A percentile compares a stretch with the other conserved stretches of the same genome.
Evolutionary conservation across 225 moss, liverwort and hornwort species (phyloP).

Genomic region (Physcomitrellopsis africana): DNA sequence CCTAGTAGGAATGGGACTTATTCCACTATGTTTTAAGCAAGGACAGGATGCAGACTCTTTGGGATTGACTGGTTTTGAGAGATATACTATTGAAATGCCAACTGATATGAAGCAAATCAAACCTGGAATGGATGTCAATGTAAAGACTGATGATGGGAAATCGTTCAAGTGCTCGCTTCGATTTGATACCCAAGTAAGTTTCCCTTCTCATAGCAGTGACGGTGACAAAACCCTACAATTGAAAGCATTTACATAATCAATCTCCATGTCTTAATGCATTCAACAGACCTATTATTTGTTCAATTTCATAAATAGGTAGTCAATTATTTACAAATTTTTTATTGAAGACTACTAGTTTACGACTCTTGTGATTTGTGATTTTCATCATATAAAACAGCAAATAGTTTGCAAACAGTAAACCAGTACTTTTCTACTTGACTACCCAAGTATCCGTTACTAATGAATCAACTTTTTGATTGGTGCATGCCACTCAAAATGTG

Average conservation of each 20-base stretch:
- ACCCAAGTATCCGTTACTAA: too few relatives aligned
- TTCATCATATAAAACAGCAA: too few relatives aligned
- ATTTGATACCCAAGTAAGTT: constrained; percentile 79
- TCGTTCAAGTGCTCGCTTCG: constrained; percentile 78
- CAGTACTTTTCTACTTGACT: too few relatives aligned
- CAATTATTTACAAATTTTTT: not conserved
- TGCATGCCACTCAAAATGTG: too few relatives aligned
- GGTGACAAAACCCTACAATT: not conserved
- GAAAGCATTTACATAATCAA: not conserved
- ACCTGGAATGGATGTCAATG: constrained; percentile 83
- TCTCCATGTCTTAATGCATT: not conserved
- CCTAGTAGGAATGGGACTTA: constrained; percentile 93
- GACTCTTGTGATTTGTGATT: not conserved
- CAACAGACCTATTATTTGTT: not conserved
- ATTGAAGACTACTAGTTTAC: not conserved
- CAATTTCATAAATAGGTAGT: not conserved
- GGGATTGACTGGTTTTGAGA: constrained; percentile 84
- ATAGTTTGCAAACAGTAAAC: too few relatives aligned
- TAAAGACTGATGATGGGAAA: constrained; percentile 79
- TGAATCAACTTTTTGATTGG: too few relatives aligned
- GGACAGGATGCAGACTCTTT: constrained; percentile 84
- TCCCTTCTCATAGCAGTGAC: constrained; percentile 6
- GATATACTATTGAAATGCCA: constrained; percentile 79
- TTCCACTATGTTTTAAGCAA: constrained; percentile 88
- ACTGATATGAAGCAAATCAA: constrained; percentile 68